Evolutionary conservation across 192 early-diverging fungal genomes (phyloP), one percentile per base, ranked within the genome.

Genomic region (Linnemannia elongata): DNA sequence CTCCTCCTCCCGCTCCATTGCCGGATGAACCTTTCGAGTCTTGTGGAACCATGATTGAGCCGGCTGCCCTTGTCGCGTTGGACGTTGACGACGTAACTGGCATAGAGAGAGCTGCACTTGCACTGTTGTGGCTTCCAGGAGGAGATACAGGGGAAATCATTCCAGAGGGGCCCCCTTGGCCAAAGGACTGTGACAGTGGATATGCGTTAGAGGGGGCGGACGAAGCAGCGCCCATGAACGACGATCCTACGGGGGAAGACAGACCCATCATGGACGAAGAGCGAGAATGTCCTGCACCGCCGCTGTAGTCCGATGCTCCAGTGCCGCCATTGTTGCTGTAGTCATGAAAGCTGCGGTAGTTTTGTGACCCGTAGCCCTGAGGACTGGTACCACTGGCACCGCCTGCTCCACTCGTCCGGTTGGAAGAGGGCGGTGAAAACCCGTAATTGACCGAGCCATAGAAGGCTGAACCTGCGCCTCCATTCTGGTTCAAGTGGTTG

Each of bases 71-170:
- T 74, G 79, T 80, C 1, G 82, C 78, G 42, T 66, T 78, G 1
- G 77, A 38, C 9, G 77, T 38, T 41, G 83, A 75, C 3, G 80
- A 69, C 9, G 78, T 54, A 9, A 74, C 44, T 4, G 78, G 35
- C 38, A 85, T 60, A 2, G 83, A 85, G 41, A 82, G 69, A 1
- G 75, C 55, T 0, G 38, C 22, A 45, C 68, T 52, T 44, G 80
- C 15, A 27, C 49, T 52, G n/a, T 57, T 76, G 15, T 83, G 76
- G 27, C 76, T 33, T 68, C 78, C 78, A 35, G 83, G 83, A 35
- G 83, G 83, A 35, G 83, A 86, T 36, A 86, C 79, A 12, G 83
- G 83, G 6, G 83, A 86, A 0, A 86, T 60, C 83, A 86, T 80
- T 18, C 83, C 79, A 10, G 83, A 81, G 8, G 60, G 60, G 12